A percentile compares a stretch with the other conserved stretches of the same genome.
Evolutionary conservation across 176 grass and related monocot species (phyloP).

Genomic region (Ampelocalamus luodianensis): DNA sequence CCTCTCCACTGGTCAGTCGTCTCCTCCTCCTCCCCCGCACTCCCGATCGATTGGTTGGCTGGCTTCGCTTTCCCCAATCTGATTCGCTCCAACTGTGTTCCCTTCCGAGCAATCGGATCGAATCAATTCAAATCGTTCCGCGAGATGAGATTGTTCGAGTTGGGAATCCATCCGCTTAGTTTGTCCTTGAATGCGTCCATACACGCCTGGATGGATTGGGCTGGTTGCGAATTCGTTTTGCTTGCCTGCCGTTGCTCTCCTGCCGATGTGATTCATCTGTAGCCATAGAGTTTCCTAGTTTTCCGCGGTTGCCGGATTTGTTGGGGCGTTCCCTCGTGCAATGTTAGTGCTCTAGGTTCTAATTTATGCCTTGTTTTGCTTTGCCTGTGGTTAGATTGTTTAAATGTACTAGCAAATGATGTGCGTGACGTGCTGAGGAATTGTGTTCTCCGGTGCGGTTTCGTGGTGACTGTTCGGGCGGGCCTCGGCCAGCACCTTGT

Average conservation of each 20-base stretch:
- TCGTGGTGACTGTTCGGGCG: not conserved
- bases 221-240: not conserved
- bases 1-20: not conserved
- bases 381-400: not conserved
- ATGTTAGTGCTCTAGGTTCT: not conserved
- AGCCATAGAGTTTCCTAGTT: not conserved
- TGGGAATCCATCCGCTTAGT: not conserved
- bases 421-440: not conserved
- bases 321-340: not conserved
- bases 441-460: not conserved
- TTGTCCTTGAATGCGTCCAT: no score
- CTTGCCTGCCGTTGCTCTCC: not conserved
- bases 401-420: not conserved
- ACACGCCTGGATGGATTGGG: slow-evolving; percentile 9
- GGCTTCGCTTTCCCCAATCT: not conserved
- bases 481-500: not conserved
- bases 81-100: not conserved
- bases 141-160: not conserved
- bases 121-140: not conserved
- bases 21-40: not conserved
- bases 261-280: not conserved
- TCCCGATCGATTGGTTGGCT: not conserved
- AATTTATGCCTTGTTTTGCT: not conserved
- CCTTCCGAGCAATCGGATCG: not conserved
- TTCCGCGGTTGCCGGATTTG: not conserved